These are phyloP conservation scores for Saccharomyces mikatae DNA, from an alignment of 805 yeast species.

Conservation along the genomic window DNA sequence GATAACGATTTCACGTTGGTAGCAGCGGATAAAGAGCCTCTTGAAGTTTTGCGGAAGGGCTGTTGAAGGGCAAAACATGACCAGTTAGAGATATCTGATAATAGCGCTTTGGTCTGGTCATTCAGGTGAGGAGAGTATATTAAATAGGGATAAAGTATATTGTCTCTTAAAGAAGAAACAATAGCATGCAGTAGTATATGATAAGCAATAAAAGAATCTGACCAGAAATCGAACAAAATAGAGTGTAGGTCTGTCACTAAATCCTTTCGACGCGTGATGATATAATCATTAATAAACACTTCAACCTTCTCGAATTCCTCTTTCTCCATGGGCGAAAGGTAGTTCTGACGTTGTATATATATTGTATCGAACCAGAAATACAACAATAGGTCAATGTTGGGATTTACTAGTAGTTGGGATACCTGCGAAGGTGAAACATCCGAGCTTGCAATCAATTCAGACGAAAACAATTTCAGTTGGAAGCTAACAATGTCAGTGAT, in stretches of 20 bases:
- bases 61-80: not conserved
- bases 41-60: not conserved
- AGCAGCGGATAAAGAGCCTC: not conserved
- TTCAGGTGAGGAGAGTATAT: not conserved
- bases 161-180: not conserved
- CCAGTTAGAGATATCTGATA: not conserved
- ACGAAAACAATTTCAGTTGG: slow-evolving; percentile 11
- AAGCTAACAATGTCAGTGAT: slow-evolving; percentile 14
- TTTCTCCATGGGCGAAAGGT: slow-evolving; percentile 3
- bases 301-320: not conserved
- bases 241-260: not conserved
- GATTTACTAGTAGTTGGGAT: slow-evolving; percentile 12
- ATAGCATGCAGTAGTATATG: not conserved
- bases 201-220: not conserved
- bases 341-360: slow-evolving; percentile 2
- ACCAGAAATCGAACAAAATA: not conserved
- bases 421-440: slow-evolving; percentile 5
- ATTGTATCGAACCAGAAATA: slow-evolving; percentile 17
- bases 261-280: not conserved
- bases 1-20: not conserved
- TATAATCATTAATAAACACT: not conserved
- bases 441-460: slow-evolving; percentile 3
- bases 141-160: not conserved
- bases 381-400: slow-evolving; percentile 17
- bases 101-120: not conserved